These are phyloP conservation scores for Beauveria sp. DNA, from an alignment of 2,329 filamentous ascomycete species.

Conservation along the genomic window DNA sequence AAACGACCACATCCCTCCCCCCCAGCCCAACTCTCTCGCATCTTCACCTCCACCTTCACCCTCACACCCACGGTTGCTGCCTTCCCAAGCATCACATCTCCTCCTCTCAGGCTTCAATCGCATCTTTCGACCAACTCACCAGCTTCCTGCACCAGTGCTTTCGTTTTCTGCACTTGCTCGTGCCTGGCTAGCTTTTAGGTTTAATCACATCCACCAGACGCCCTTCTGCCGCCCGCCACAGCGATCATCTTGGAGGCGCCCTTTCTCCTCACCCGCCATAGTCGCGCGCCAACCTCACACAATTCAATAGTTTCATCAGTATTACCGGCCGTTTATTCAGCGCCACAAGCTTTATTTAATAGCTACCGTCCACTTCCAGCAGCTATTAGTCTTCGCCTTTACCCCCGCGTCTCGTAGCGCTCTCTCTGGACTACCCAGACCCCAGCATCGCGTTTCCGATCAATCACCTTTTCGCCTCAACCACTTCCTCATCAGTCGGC, in stretches of 20 bases:
- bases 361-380: not conserved
- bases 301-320: not conserved
- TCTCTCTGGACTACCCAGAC: not conserved
- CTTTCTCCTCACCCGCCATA: constrained; percentile 9
- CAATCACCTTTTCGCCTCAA: not conserved
- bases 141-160: not conserved
- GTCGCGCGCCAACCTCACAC: constrained; percentile 9
- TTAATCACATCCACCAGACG: constrained; percentile 5
- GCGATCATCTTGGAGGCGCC: constrained; percentile 6
- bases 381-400: not conserved
- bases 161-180: not conserved
- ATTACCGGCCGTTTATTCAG: not conserved
- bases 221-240: constrained; percentile 3
- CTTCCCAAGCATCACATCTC: not conserved
- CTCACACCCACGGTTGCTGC: not conserved
- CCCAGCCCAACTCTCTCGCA: constrained; percentile 2
- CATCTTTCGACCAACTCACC: not conserved
- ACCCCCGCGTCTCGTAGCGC: not conserved
- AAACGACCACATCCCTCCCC: constrained; percentile 2
- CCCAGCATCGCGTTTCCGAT: not conserved
- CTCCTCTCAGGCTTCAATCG: not conserved
- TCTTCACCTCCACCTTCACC: constrained; percentile 7
- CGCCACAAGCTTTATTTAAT: not conserved
- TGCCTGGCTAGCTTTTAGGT: not conserved
- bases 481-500: not conserved